Percentiles rank a stretch among this genome's conserved stretches.
These are phyloP conservation scores for Naganishia antarctica DNA, from an alignment of 768 basidiomycete species.

Conservation along the genomic window DNA sequence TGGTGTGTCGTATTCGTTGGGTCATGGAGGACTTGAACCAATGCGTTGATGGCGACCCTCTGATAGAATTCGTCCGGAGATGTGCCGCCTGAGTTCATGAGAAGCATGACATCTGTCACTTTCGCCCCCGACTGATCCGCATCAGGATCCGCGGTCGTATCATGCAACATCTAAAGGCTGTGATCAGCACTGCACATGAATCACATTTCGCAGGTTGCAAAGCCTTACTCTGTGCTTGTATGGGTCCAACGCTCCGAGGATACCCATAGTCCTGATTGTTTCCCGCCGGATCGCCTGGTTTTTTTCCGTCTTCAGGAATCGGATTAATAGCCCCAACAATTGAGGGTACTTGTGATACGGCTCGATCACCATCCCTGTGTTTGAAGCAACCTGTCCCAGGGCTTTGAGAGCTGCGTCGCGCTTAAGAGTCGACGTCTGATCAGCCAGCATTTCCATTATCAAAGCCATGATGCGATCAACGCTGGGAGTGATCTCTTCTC, in stretches of 20 bases:
- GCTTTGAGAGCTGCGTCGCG: constrained; percentile 91
- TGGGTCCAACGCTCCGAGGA: constrained; percentile 91
- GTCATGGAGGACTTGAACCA: constrained; percentile 82
- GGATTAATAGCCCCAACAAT: constrained; percentile 74
- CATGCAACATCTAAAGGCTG: constrained; percentile 46
- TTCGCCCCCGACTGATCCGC: constrained; percentile 57
- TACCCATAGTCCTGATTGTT: constrained; percentile 89
- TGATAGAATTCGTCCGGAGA: constrained; percentile 95
- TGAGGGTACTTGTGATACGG: constrained; percentile 89
- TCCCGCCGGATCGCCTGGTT: constrained; percentile 65
- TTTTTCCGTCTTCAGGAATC: constrained; percentile 77
- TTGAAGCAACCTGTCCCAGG: constrained; percentile 89
- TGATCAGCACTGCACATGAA: constrained; percentile 6
- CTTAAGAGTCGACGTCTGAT: constrained; percentile 72
- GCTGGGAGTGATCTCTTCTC: constrained; percentile 78
- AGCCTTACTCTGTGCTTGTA: constrained; percentile 78
- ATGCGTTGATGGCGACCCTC: constrained; percentile 82
- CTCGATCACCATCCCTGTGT: constrained; percentile 87
- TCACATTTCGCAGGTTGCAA: background rate
- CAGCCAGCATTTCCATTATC: constrained; percentile 81
- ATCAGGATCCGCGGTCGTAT: constrained; percentile 59
- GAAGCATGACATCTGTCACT: constrained; percentile 51
- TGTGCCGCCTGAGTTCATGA: constrained; percentile 51
- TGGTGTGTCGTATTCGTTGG: constrained; percentile 78
- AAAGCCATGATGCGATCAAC: constrained; percentile 84